Evolutionary conservation across 768 basidiomycete species (phyloP).

Genomic region (Lactarius vividus): DNA sequence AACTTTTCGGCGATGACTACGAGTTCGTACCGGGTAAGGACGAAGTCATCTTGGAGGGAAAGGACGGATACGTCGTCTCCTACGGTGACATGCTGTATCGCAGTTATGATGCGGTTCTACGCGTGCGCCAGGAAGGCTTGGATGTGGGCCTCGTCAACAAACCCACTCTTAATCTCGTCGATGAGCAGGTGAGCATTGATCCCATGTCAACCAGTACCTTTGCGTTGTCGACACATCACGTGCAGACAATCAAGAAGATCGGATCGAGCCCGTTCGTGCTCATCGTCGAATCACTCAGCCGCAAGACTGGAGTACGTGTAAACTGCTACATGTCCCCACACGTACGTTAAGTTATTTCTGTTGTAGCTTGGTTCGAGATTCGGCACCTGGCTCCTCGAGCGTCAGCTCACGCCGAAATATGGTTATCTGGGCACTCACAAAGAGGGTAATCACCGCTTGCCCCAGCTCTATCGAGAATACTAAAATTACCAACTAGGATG

Average conservation of each 20-base stretch:
- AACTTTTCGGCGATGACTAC: slow-evolving; percentile 67
- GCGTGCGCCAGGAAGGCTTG: slow-evolving; percentile 65
- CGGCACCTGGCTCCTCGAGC: slow-evolving; percentile 85
- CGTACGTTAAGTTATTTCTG: background rate
- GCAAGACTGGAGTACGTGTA: slow-evolving; percentile 70
- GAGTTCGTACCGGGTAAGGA: slow-evolving; percentile 83
- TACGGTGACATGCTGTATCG: slow-evolving; percentile 89
- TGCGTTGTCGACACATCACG: background rate
- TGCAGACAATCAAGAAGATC: slow-evolving; percentile 61
- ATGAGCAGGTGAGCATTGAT: slow-evolving; percentile 57
- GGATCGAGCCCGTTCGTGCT: slow-evolving; percentile 76
- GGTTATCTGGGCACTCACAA: slow-evolving; percentile 77
- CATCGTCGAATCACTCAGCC: slow-evolving; percentile 82
- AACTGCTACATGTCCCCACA: background rate
- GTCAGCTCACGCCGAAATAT: slow-evolving; percentile 74
- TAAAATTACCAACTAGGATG: slow-evolving; percentile 42
- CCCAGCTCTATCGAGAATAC: background rate
- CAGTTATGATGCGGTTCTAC: slow-evolving; percentile 77
- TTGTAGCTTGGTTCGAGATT: slow-evolving; percentile 70
- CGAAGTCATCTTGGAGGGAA: slow-evolving; percentile 75
- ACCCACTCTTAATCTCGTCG: slow-evolving; percentile 76
- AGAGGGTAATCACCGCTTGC: slow-evolving; percentile 41
- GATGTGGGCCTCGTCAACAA: slow-evolving; percentile 89
- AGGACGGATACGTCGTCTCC: slow-evolving; percentile 76
- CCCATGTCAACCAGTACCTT: background rate